Percentiles rank a stretch among this genome's conserved stretches.
phyloP scores from a whole-genome alignment of 768 basidiomycete genomes.

The Plicaturopsis crispa region DNA sequence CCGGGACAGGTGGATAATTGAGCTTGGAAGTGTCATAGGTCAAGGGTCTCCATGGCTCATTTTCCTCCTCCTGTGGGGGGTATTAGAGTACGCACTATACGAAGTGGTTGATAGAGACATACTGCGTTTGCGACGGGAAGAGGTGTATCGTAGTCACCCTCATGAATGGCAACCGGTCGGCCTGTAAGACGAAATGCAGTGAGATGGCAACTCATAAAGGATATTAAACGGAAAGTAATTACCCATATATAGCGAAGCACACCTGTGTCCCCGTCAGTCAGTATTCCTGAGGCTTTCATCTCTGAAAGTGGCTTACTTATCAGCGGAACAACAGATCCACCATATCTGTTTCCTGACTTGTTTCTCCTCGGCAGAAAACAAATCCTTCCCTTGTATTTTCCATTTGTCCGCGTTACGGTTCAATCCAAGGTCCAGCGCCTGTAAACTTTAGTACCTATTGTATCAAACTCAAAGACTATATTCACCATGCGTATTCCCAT shows the following conservation, averaged over 20 bases:
- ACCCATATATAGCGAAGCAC: constrained; percentile 74
- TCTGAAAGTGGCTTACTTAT: constrained; percentile 41
- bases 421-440: constrained; percentile 78
- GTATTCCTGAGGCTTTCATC: not conserved
- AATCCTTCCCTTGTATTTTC: constrained; percentile 50
- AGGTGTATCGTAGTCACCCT: constrained; percentile 63
- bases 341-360: constrained; percentile 72
- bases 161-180: constrained; percentile 60
- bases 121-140: constrained; percentile 52
- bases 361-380: constrained; percentile 61
- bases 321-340: constrained; percentile 69
- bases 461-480: not conserved
- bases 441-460: constrained; percentile 4
- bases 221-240: constrained; percentile 9
- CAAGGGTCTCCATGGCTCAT: constrained; percentile 45
- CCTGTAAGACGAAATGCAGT: too few relatives aligned
- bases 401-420: constrained; percentile 74
- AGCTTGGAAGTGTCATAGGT: constrained; percentile 28
- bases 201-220: constrained; percentile 6
- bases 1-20: constrained; percentile 39
- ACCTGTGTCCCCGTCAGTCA: constrained; percentile 26
- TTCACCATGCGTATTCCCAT: constrained; percentile 71
- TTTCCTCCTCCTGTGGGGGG: constrained; percentile 46
- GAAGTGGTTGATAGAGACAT: constrained; percentile 8
- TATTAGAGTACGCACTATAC: constrained; percentile 5